Evolutionary conservation across 495 filamentous ascomycete genomes (phyloP), one percentile per base, ranked within the genome.

Genomic region (Tricharina praecox): DNA sequence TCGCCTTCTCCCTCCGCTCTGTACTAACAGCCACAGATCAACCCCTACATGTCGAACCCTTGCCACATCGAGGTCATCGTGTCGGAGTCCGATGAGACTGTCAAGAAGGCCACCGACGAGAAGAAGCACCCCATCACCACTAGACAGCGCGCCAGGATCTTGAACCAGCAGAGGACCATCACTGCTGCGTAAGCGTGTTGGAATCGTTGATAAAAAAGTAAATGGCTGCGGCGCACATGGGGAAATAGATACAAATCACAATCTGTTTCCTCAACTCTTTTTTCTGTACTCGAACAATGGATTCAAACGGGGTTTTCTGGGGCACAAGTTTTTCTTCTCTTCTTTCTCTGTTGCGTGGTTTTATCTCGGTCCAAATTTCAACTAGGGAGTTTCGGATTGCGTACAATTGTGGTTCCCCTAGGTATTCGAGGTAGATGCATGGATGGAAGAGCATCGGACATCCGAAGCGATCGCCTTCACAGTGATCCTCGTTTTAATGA

Each of bases 1-100:
- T 13, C 28, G 28, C 28, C 28, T 32, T 32, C 10, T 37, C 35
- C 37, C 32, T 34, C 30, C 23, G 3, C 9, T 32, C 19, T 25
- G 36, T 50, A 20, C 53, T 46, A 39, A 53, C 21, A 25, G 45
- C 7, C 48, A 48, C 63, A 94, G 86, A 96, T 96, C 73, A 95
- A 94, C 76, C 87, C 86, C 47, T 95, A 95, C 76, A 95, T 96
- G 92, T 93, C 85, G 48, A 92, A 94, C 76, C 90, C 90, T 52
- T 99, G 86, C 79, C 90, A 99, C 75, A 90, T 99, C 70, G 90
- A 99, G 73, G 71, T 96, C 50, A 96, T 99, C 79, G 78, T 99
- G 56, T 93, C 92, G 62, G 92, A 99, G 74, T 83, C 74, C 47
- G 77, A 85, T 62, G 90, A 99, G 74, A 73, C 81, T 53, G 79